phyloP scores from a whole-genome alignment of 176 grass and related monocot species.

The Canna indica region DNA sequence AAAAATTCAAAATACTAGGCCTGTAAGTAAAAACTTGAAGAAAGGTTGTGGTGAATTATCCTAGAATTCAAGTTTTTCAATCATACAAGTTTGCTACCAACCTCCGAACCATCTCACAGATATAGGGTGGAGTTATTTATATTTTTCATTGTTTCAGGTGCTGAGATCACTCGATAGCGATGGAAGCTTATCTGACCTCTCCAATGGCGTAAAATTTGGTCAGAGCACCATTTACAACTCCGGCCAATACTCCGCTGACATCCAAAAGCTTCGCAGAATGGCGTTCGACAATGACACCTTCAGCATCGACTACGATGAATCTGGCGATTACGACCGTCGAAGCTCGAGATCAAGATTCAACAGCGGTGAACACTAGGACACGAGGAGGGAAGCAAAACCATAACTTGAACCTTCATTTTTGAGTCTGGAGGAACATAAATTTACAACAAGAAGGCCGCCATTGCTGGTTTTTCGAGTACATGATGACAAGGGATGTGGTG shows the following conservation, averaged over 20 bases:
- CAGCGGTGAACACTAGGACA: neutral
- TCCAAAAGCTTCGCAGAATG: conserved; percentile 52
- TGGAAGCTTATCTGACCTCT: conserved; percentile 35
- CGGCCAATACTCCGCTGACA: conserved; percentile 39
- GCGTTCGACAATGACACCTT: conserved; percentile 28
- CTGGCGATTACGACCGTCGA: neutral
- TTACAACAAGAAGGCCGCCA: no score
- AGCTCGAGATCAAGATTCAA: neutral
- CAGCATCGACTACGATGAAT: conserved; percentile 26
- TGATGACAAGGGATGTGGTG: no score
- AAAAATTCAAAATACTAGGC: no score
- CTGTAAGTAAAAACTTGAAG: no score
- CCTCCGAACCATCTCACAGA: neutral
- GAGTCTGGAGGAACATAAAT: no score
- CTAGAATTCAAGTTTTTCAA: no score
- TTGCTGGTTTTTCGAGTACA: no score
- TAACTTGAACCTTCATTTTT: no score
- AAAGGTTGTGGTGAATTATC: no score
- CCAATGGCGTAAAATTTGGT: conserved; percentile 58
- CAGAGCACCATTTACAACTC: conserved; percentile 64
- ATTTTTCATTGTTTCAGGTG: conserved; percentile 20
- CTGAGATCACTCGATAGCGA: conserved; percentile 49
- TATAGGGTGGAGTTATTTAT: neutral
- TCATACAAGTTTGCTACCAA: no score
- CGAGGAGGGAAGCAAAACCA: no score